These are phyloP conservation scores for Agrocybe pediades DNA, from an alignment of 768 basidiomycete species.

Conservation along the genomic window DNA sequence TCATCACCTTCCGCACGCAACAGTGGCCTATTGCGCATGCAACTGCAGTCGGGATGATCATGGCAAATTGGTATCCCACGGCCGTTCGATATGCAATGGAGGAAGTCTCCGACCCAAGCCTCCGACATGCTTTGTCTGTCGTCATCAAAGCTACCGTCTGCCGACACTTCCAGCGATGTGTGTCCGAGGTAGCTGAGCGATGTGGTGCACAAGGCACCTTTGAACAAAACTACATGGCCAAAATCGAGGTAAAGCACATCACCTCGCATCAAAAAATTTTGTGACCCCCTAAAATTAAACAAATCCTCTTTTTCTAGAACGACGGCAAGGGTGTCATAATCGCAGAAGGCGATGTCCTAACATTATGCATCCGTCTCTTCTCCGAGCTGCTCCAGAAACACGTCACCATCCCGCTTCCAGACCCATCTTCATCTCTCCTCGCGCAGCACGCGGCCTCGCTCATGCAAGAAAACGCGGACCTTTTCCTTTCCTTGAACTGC, in stretches of 20 bases:
- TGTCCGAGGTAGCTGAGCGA: constrained; percentile 58
- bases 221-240: constrained; percentile 61
- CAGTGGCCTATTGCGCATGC: constrained; percentile 60
- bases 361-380: constrained; percentile 56
- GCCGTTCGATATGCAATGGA: constrained; percentile 39
- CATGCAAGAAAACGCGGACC: constrained; percentile 45
- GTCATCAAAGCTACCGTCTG: constrained; percentile 57
- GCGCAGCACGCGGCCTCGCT: constrained; percentile 49
- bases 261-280: too few relatives aligned
- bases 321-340: constrained; percentile 61
- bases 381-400: constrained; percentile 60
- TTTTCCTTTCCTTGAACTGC: constrained; percentile 36
- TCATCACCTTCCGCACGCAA: constrained; percentile 66
- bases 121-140: constrained; percentile 58
- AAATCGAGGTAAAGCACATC: constrained; percentile 54
- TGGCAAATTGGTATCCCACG: constrained; percentile 48
- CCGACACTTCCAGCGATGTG: constrained; percentile 53
- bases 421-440: constrained; percentile 50
- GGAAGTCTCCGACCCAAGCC: constrained; percentile 39
- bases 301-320: constrained; percentile 30
- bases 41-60: constrained; percentile 51
- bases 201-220: constrained; percentile 71
- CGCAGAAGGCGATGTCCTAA: constrained; percentile 56
- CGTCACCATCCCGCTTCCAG: constrained; percentile 52
- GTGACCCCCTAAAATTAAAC: too few relatives aligned